Evolutionary conservation across 2,329 filamentous ascomycete genomes (phyloP).

Genomic region (Akanthomyces dipterigenus): DNA sequence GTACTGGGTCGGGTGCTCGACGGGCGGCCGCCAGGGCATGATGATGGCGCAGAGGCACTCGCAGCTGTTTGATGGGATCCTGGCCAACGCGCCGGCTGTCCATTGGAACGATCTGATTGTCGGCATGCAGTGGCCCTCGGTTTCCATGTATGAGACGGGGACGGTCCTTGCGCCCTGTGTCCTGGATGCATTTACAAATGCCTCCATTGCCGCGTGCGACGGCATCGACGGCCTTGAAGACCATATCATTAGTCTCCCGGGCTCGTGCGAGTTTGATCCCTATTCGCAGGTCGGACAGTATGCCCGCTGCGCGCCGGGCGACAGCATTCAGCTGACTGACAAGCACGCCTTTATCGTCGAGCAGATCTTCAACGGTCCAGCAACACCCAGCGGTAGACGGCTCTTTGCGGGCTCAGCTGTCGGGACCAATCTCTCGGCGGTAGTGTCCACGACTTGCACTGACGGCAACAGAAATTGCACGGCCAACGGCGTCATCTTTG

Average conservation of each 20-base stretch:
- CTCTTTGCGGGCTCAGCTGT: neutral
- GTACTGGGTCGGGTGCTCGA: constrained; percentile 48
- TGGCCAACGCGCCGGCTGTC: constrained; percentile 39
- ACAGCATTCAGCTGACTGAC: neutral
- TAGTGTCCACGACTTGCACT: neutral
- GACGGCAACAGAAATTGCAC: neutral
- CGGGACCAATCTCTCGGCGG: neutral
- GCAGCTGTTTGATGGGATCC: constrained; percentile 46
- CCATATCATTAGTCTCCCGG: constrained; percentile 17
- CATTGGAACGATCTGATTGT: constrained; percentile 26
- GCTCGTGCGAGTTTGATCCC: constrained; percentile 18
- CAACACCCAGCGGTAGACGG: neutral
- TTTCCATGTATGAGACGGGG: constrained; percentile 18
- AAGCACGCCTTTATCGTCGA: neutral
- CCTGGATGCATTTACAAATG: constrained; percentile 26
- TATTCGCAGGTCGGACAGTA: constrained; percentile 14
- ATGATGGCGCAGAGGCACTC: constrained; percentile 46
- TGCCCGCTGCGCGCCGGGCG: constrained; percentile 13
- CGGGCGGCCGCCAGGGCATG: constrained; percentile 49
- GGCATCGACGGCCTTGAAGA: constrained; percentile 19
- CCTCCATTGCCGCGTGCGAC: constrained; percentile 29
- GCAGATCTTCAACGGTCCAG: neutral
- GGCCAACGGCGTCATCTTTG: neutral
- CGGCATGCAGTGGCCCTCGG: constrained; percentile 17
- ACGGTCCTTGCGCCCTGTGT: constrained; percentile 27